Conservation (phyloP, 148 eudicot species). For the Rhododendron simsii region DNA sequence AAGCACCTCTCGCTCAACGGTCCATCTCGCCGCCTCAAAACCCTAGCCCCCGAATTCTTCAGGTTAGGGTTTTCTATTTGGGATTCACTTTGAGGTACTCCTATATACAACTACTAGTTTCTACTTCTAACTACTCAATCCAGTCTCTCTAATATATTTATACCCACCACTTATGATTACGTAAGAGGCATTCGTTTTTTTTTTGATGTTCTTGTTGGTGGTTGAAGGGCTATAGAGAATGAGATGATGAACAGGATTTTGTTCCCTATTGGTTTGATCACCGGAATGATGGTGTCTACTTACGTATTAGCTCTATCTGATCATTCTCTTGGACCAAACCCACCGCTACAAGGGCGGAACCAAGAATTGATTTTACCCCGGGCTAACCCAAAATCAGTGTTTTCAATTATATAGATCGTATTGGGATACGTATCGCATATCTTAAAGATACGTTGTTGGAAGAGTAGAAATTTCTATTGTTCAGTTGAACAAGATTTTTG, state of each 20-base stretch:
- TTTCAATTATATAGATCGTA: too few species aligned
- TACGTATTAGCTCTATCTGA: slow-evolving; percentile 1
- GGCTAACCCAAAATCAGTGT: too few species aligned
- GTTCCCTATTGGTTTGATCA: slow-evolving; percentile 4
- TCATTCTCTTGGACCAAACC: not conserved
- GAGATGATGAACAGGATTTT: not conserved
- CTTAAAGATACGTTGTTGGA: too few species aligned
- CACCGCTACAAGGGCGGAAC: too few species aligned
- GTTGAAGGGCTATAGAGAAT: not conserved
- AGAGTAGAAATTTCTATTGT: too few species aligned
- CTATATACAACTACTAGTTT: too few species aligned
- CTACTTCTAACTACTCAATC: not conserved
- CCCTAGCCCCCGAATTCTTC: not conserved
- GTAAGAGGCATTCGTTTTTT: not conserved
- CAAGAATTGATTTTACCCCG: too few species aligned
- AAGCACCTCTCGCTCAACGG: not conserved
- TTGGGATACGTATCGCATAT: too few species aligned
- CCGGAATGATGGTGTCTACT: not conserved
- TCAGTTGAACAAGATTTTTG: too few species aligned
- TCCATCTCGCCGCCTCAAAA: not conserved
- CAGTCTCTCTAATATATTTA: not conserved
- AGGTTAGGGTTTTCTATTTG: not conserved
- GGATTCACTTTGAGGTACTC: not conserved
- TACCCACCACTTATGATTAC: not conserved
- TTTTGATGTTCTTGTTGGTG: not conserved